Conservation (phyloP, 805 yeast genomes). For the Tetrapisispora taiwanensis region DNA sequence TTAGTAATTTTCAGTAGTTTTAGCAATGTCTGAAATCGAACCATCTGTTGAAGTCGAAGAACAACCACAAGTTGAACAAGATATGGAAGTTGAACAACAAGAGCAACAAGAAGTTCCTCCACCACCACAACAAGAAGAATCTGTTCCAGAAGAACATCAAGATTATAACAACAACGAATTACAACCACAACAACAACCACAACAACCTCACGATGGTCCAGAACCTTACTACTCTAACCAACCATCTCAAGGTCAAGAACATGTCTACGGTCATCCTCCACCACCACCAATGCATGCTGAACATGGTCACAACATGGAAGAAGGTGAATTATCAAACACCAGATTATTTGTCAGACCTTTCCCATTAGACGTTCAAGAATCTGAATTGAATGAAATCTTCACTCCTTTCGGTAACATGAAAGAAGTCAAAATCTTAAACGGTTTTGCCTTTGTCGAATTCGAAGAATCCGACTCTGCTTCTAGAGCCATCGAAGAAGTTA, state of each 20-base stretch:
- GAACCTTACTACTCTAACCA: conserved; percentile 1
- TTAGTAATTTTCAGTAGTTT: too few species aligned
- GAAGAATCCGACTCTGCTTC: conserved; percentile 61
- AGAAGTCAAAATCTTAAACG: conserved; percentile 64
- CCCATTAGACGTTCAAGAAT: conserved; percentile 42
- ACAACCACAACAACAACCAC: not conserved
- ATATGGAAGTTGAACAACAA: conserved; percentile 2
- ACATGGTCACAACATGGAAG: conserved; percentile 11
- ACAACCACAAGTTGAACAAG: not conserved
- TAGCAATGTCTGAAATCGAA: not conserved
- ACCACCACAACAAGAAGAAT: conserved; percentile 6
- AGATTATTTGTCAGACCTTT: conserved; percentile 55
- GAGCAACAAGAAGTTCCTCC: conserved; percentile 1
- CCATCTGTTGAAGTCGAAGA: not conserved
- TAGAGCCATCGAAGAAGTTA: conserved; percentile 64
- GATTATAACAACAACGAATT: not conserved
- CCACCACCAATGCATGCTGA: conserved; percentile 12
- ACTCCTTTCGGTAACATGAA: conserved; percentile 54
- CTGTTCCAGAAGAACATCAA: not conserved
- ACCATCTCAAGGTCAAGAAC: conserved; percentile 8
- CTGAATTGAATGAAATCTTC: conserved; percentile 62
- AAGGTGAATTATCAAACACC: conserved; percentile 33
- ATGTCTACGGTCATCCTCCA: conserved; percentile 10
- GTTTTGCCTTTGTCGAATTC: conserved; percentile 84
- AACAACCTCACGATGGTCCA: not conserved